These are phyloP conservation scores for Hypoxylon cercidicola DNA, from an alignment of 495 filamentous ascomycete species.

Conservation along the genomic window DNA sequence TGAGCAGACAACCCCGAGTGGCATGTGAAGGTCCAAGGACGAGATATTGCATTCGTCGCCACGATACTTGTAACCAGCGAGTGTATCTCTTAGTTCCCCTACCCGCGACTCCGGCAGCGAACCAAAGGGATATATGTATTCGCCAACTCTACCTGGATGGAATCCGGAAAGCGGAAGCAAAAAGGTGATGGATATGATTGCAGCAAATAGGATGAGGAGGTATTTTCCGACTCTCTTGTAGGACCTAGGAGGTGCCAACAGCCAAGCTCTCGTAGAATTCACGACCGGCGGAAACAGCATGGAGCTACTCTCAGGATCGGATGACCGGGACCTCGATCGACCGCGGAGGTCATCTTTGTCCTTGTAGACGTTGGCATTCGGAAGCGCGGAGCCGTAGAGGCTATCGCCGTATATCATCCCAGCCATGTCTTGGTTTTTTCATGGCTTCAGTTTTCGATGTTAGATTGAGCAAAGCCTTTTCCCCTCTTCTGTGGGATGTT, in stretches of 20 bases:
- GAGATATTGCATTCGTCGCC: slow-evolving; percentile 58
- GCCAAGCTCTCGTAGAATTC: slow-evolving; percentile 3
- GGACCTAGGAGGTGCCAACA: slow-evolving; percentile 16
- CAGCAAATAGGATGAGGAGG: slow-evolving; percentile 8
- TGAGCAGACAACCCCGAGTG: slow-evolving; percentile 55
- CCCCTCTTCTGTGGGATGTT: not conserved
- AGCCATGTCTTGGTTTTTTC: not conserved
- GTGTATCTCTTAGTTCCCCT: slow-evolving; percentile 31
- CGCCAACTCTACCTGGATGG: not conserved
- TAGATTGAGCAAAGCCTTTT: not conserved
- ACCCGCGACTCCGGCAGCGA: slow-evolving; percentile 20
- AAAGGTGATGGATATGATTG: not conserved
- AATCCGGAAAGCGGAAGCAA: slow-evolving; percentile 6
- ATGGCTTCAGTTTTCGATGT: not conserved
- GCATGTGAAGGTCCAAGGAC: slow-evolving; percentile 59
- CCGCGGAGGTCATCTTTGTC: slow-evolving; percentile 25
- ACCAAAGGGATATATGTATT: slow-evolving; percentile 20
- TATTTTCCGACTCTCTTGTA: slow-evolving; percentile 13
- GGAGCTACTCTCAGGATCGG: slow-evolving; percentile 16
- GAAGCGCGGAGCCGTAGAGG: not conserved
- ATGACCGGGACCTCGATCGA: slow-evolving; percentile 10
- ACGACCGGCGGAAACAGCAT: not conserved
- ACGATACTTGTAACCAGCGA: slow-evolving; percentile 40
- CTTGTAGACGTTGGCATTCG: slow-evolving; percentile 18
- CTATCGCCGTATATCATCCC: slow-evolving; percentile 11